Conservation (phyloP, 2,329 filamentous ascomycete genomes). For the Emmonsiellopsis sp. region DNA sequence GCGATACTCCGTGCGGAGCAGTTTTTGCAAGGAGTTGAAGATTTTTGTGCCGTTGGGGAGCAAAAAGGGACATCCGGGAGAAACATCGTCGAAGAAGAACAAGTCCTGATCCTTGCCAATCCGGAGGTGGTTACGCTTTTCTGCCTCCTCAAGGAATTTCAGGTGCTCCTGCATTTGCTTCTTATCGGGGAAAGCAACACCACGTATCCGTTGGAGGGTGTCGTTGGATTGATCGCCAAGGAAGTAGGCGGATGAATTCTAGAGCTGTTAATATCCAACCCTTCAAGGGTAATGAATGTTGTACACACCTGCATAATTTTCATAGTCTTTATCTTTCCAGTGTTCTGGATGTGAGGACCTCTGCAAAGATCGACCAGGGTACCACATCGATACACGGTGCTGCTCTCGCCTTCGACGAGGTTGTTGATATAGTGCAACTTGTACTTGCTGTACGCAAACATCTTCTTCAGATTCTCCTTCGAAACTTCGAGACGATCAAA, state of each 20-base stretch:
- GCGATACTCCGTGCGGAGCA: slow-evolving; percentile 81
- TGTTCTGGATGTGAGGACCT: slow-evolving; percentile 89
- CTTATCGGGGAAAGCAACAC: slow-evolving; percentile 95
- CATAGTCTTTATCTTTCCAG: slow-evolving; percentile 88
- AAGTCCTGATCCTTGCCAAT: slow-evolving; percentile 94
- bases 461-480: slow-evolving; percentile 85
- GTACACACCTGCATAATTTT: slow-evolving; percentile 68
- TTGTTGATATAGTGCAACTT: slow-evolving; percentile 96
- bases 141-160: slow-evolving; percentile 94
- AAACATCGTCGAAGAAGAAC: slow-evolving; percentile 91
- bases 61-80: slow-evolving; percentile 90
- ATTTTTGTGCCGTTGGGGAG: slow-evolving; percentile 87
- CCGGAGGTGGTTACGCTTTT: slow-evolving; percentile 88
- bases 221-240: slow-evolving; percentile 89
- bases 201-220: slow-evolving; percentile 91
- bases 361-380: slow-evolving; percentile 91
- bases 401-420: slow-evolving; percentile 84
- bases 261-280: slow-evolving; percentile 20
- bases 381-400: slow-evolving; percentile 90
- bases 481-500: slow-evolving; percentile 84
- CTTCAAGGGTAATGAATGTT: slow-evolving; percentile 12
- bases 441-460: slow-evolving; percentile 98
- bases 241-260: slow-evolving; percentile 78
- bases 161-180: slow-evolving; percentile 88
- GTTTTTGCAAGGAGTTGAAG: slow-evolving; percentile 76